Conservation (phyloP, 179 eudicot genomes). For the Patellifolia procumbens region DNA sequence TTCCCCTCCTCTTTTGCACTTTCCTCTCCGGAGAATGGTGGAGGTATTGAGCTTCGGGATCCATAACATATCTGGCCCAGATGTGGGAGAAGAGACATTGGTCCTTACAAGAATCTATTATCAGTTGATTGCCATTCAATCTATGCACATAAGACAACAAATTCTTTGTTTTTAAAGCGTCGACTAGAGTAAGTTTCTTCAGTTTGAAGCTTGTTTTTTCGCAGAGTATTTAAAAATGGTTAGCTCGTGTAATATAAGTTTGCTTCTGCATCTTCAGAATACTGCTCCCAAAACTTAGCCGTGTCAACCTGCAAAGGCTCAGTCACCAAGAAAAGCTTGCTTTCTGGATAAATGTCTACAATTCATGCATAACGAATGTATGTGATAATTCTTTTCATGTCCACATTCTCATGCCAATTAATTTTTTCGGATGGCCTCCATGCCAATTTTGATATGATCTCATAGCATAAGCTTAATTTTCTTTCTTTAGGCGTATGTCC, state of each 20-base stretch:
- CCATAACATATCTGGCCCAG: conserved; percentile 48
- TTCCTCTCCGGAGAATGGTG: conserved; percentile 24
- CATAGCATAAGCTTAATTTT: not conserved
- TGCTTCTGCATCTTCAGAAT: conserved; percentile 33
- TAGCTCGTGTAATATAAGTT: not conserved
- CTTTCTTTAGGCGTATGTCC: conserved; percentile 60
- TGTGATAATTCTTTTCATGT: not conserved
- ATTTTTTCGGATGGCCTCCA: too few species aligned
- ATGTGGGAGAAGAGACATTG: conserved; percentile 46
- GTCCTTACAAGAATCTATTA: conserved; percentile 50
- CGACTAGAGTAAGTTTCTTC: conserved; percentile 53
- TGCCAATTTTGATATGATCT: not conserved
- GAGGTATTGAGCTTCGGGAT: conserved; percentile 42
- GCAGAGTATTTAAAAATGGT: not conserved
- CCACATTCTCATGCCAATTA: too few species aligned
- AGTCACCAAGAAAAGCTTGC: conserved; percentile 72
- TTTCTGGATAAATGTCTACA: too few species aligned
- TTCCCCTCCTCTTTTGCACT: conserved; percentile 31
- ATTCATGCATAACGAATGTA: conserved; percentile 82
- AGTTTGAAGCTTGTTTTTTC: not conserved
- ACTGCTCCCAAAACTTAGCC: conserved; percentile 52
- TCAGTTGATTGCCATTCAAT: conserved; percentile 54
- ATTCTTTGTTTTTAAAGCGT: conserved; percentile 45
- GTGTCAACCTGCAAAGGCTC: conserved; percentile 50
- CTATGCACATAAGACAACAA: conserved; percentile 38